Evolutionary conservation across 768 basidiomycete species (phyloP).

Genomic region (Trametes maxima): DNA sequence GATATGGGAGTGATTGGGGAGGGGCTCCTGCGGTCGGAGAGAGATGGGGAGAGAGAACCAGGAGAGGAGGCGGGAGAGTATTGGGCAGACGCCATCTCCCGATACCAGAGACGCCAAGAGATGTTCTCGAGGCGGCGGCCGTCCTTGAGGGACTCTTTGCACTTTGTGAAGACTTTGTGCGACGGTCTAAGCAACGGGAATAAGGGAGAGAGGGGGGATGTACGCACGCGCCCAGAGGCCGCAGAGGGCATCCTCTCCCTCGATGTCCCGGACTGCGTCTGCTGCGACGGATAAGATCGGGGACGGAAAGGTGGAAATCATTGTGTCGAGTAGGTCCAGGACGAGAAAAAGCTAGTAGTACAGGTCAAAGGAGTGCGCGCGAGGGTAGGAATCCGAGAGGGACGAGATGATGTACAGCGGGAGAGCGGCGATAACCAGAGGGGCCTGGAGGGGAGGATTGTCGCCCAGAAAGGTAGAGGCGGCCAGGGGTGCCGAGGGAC

Average conservation of each 20-base stretch:
- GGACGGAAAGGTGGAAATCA: constrained; percentile 56
- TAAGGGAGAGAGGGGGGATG: constrained; percentile 1
- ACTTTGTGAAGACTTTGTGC: constrained; percentile 76
- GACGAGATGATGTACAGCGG: constrained; percentile 9
- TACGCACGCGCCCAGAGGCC: constrained; percentile 69
- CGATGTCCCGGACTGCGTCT: constrained; percentile 67
- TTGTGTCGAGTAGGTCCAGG: constrained; percentile 29
- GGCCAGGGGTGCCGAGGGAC: neutral
- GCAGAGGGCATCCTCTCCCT: constrained; percentile 66
- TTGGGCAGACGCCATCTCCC: constrained; percentile 52
- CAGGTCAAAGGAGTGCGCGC: constrained; percentile 14
- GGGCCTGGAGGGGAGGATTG: neutral
- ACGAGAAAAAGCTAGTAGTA: constrained; percentile 15
- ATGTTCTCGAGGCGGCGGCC: constrained; percentile 87
- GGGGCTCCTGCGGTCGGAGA: constrained; percentile 30
- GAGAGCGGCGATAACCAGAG: neutral
- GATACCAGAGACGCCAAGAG: constrained; percentile 84
- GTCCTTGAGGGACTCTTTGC: constrained; percentile 76
- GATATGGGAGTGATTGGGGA: constrained; percentile 35
- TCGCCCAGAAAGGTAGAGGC: constrained; percentile 1
- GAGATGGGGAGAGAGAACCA: constrained; percentile 31
- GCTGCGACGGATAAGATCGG: constrained; percentile 68
- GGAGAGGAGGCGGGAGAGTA: constrained; percentile 34
- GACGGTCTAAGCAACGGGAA: constrained; percentile 10
- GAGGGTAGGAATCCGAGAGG: constrained; percentile 14